A percentile compares a stretch with the other conserved stretches of the same genome.
Conservation (phyloP, 1,284 basidiomycete species). For the Cutaneotrichosporon spelunceum region DNA sequence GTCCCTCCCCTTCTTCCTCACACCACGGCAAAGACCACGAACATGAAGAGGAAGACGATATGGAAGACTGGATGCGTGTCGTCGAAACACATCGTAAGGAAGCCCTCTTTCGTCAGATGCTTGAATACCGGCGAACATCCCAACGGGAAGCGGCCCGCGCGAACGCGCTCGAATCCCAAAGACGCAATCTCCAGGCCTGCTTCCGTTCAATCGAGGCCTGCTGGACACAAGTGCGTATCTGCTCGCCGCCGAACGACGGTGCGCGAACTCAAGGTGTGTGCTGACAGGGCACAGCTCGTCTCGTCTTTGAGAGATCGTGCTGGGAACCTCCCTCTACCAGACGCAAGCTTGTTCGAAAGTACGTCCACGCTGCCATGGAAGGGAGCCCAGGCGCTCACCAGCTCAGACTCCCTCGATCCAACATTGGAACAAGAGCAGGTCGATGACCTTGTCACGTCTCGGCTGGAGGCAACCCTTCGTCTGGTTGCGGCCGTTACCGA, state of each 20-base stretch:
- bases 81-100: constrained; percentile 71
- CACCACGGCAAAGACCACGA: constrained; percentile 4
- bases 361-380: constrained; percentile 2
- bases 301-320: constrained; percentile 34
- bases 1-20: constrained; percentile 17
- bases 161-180: constrained; percentile 68
- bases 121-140: constrained; percentile 77
- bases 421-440: constrained; percentile 29
- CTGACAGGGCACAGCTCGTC: constrained; percentile 43
- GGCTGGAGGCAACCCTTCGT: constrained; percentile 36
- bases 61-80: constrained; percentile 47
- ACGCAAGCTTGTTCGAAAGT: constrained; percentile 23
- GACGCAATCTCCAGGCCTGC: constrained; percentile 70
- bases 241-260: neutral
- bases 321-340: constrained; percentile 23
- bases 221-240: constrained; percentile 72
- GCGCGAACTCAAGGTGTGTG: constrained; percentile 2
- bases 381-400: constrained; percentile 8
- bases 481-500: constrained; percentile 36
- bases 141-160: constrained; percentile 66
- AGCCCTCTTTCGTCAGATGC: constrained; percentile 88
- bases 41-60: constrained; percentile 30
- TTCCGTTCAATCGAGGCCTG: constrained; percentile 80
- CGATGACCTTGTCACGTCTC: constrained; percentile 32
- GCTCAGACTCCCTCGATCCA: constrained; percentile 33